phyloP scores from a whole-genome alignment of 2,329 filamentous ascomycete species.

The Domatiomyces globalis region DNA sequence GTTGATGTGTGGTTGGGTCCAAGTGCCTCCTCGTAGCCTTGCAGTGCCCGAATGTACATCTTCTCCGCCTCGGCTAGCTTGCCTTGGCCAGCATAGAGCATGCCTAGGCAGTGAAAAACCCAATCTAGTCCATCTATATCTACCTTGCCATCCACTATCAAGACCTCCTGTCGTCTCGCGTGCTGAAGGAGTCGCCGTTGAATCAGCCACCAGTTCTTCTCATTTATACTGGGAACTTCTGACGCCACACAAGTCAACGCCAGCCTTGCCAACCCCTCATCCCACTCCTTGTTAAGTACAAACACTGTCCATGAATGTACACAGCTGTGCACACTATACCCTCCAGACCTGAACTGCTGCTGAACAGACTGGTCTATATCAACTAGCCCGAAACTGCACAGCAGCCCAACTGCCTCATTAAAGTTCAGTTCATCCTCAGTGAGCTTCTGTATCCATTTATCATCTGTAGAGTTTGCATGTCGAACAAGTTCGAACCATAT shows the following conservation, averaged over 20 bases:
- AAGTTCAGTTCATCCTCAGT: constrained; percentile 5
- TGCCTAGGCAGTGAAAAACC: constrained; percentile 15
- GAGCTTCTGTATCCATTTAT: constrained; percentile 11
- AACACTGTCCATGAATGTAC: constrained; percentile 13
- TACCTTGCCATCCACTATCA: constrained; percentile 1
- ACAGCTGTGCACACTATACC: constrained; percentile 11
- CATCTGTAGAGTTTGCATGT: constrained; percentile 1
- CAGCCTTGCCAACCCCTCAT: constrained; percentile 3
- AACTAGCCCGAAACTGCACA: constrained; percentile 8
- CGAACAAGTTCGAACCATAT: too few relatives aligned
- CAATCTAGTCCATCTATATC: background rate
- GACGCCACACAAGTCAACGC: background rate
- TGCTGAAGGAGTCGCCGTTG: background rate
- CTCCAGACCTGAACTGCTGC: constrained; percentile 6
- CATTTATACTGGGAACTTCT: background rate
- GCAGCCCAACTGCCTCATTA: constrained; percentile 5
- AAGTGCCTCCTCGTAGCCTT: too few relatives aligned
- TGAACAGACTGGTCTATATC: constrained; percentile 1
- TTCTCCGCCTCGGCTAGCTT: too few relatives aligned
- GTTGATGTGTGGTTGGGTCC: too few relatives aligned
- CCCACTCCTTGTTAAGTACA: constrained; percentile 6
- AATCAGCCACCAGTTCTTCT: background rate
- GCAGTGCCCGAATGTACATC: too few relatives aligned
- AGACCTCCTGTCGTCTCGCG: constrained; percentile 2
- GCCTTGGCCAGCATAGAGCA: too few relatives aligned